Evolutionary conservation across 495 filamentous ascomycete genomes (phyloP).

Genomic region (Neurospora discreta): DNA sequence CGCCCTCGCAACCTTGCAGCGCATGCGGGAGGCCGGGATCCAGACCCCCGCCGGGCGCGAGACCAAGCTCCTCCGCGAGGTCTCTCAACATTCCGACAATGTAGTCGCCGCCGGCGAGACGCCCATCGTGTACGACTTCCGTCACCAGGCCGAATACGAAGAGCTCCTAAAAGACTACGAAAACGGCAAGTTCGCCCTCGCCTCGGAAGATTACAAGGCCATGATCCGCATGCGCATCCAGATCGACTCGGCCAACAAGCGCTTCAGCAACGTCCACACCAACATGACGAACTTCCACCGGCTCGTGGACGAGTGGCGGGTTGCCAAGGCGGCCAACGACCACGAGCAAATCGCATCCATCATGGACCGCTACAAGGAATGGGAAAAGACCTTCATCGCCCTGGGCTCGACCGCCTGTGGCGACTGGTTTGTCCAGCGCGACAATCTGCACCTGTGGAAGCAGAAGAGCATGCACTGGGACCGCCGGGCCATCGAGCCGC

Average conservation of each 20-base stretch:
- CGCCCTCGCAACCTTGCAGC: conserved; percentile 8
- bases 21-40: conserved; percentile 27
- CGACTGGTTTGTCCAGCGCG: conserved; percentile 24
- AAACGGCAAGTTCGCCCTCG: conserved; percentile 9
- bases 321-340: background rate
- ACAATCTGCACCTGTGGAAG: conserved; percentile 34
- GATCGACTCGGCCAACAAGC: conserved; percentile 10
- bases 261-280: conserved; percentile 14
- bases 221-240: conserved; percentile 16
- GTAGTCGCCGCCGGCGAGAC: background rate
- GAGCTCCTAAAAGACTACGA: conserved; percentile 21
- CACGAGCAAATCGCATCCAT: background rate
- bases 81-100: conserved; percentile 8
- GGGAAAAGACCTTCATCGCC: background rate
- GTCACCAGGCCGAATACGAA: conserved; percentile 19
- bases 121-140: conserved; percentile 16
- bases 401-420: conserved; percentile 6
- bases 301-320: background rate
- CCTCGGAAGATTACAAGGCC: conserved; percentile 9
- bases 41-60: conserved; percentile 18
- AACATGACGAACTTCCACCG: conserved; percentile 10
- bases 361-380: conserved; percentile 2
- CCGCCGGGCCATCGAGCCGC: conserved; percentile 42
- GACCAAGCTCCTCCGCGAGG: conserved; percentile 17
- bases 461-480: conserved; percentile 48